phyloP scores from a whole-genome alignment of 1,284 basidiomycete genomes.

The Polyporus tsugae region DNA sequence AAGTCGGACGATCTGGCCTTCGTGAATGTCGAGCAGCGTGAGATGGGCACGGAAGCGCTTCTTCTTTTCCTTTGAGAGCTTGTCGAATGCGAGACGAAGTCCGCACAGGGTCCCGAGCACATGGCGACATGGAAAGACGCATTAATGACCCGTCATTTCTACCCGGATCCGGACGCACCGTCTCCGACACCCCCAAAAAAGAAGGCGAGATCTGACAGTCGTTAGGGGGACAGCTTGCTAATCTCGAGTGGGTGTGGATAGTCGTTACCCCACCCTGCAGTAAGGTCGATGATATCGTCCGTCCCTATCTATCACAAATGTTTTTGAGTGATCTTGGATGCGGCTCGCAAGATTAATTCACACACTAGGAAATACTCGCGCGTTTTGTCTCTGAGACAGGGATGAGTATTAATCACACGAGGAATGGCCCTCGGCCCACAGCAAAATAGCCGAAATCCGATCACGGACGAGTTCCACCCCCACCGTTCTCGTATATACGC shows the following conservation, averaged over 20 bases:
- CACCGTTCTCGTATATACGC: neutral
- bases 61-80: constrained; percentile 22
- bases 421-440: no score
- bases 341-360: neutral
- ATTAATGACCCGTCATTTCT: neutral
- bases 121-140: constrained; percentile 29
- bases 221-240: neutral
- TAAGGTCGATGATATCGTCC: neutral
- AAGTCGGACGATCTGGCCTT: constrained; percentile 36
- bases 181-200: neutral
- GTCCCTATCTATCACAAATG: neutral
- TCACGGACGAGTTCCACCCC: no score
- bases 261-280: neutral
- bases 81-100: constrained; percentile 25
- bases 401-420: neutral
- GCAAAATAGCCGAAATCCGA: no score
- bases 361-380: neutral
- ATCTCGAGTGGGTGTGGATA: neutral
- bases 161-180: neutral
- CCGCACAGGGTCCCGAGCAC: constrained; percentile 34
- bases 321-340: neutral
- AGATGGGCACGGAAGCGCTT: constrained; percentile 31
- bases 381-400: neutral
- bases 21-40: constrained; percentile 38
- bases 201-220: neutral